Conservation (phyloP, 2,329 filamentous ascomycete species). For the Decorospora gaudefroyi region DNA sequence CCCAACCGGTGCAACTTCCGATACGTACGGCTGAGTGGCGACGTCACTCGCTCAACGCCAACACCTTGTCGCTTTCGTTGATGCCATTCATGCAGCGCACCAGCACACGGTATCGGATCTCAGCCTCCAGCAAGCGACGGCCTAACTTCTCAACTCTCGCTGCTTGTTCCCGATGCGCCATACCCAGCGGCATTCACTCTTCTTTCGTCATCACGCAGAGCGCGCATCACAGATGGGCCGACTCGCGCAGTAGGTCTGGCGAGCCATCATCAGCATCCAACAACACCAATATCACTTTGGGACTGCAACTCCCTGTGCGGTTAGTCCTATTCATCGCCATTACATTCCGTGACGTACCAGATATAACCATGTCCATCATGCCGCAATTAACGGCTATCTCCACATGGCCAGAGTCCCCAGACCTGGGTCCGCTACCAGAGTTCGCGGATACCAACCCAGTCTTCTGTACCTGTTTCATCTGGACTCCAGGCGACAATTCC, state of each 20-base stretch:
- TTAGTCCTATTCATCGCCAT: slow-evolving; percentile 17
- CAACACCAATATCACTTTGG: slow-evolving; percentile 10
- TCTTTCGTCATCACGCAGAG: background rate
- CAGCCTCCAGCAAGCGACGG: background rate
- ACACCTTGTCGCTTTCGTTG: background rate
- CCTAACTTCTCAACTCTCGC: no score
- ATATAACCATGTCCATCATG: slow-evolving; percentile 1
- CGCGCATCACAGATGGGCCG: slow-evolving; percentile 7
- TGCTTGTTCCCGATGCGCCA: no score
- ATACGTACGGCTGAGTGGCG: slow-evolving; percentile 13
- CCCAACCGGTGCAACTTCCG: slow-evolving; percentile 20
- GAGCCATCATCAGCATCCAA: slow-evolving; percentile 18
- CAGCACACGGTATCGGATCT: background rate
- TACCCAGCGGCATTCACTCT: no score
- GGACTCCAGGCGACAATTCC: background rate
- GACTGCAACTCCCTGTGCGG: slow-evolving; percentile 20
- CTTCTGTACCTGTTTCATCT: background rate
- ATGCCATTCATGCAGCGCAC: background rate
- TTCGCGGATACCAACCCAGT: background rate
- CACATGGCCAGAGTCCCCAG: background rate
- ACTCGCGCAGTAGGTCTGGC: slow-evolving; percentile 28
- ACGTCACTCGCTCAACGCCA: slow-evolving; percentile 14
- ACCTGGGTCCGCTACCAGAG: slow-evolving; percentile 1
- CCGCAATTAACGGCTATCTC: background rate
- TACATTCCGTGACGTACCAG: slow-evolving; percentile 4